phyloP scores from a whole-genome alignment of 257 asterid genomes.

The Scutellaria galericulata region DNA sequence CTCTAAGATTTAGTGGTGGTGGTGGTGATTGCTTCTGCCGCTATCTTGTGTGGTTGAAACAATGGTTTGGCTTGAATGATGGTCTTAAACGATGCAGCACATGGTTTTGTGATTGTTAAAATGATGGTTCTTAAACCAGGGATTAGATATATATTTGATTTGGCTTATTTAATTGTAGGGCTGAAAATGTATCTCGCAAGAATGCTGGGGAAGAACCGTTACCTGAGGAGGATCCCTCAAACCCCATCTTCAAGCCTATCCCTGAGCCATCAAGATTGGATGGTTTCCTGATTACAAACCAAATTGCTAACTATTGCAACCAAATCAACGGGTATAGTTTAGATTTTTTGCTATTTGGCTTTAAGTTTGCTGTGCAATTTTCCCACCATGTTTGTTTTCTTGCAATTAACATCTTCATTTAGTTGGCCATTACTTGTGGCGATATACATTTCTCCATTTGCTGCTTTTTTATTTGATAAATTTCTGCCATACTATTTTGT shows the following conservation, averaged over 20 bases:
- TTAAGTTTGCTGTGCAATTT: neutral
- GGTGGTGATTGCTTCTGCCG: neutral
- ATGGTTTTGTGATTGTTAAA: neutral
- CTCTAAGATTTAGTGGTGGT: neutral
- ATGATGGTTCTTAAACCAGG: neutral
- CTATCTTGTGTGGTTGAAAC: neutral
- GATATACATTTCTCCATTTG: neutral
- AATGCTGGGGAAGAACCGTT: slow-evolving; percentile 94
- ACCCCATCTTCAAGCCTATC: slow-evolving; percentile 84
- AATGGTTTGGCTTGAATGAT: no score
- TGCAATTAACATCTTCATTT: neutral
- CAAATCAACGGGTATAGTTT: slow-evolving; percentile 87
- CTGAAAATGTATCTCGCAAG: slow-evolving; percentile 76
- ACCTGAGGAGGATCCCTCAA: slow-evolving; percentile 96
- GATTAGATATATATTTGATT: neutral
- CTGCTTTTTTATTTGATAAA: neutral
- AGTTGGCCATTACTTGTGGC: neutral
- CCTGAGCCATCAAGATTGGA: slow-evolving; percentile 96
- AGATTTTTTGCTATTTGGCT: neutral
- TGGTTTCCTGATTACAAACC: slow-evolving; percentile 89
- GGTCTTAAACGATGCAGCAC: no score
- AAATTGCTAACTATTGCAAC: slow-evolving; percentile 89
- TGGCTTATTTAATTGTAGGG: slow-evolving; percentile 47
- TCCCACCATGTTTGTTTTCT: neutral
- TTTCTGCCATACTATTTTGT: neutral